Evolutionary conservation across 371 early-diverging fungal species (phyloP).

Genomic region (Mucor velutinosus): DNA sequence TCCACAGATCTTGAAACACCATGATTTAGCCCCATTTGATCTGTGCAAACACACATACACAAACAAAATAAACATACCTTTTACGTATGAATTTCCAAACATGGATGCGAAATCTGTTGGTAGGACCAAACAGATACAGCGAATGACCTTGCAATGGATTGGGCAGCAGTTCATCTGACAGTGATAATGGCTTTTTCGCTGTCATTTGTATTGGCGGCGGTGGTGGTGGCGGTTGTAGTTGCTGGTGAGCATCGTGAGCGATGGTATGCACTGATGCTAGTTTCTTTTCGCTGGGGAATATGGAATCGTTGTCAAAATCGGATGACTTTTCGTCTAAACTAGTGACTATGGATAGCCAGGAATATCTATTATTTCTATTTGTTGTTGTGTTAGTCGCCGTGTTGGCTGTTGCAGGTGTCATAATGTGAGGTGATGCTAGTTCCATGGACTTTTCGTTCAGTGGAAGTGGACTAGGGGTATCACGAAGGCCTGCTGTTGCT

Average conservation of each 20-base stretch:
- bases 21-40: neutral
- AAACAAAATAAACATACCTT: conserved; percentile 32
- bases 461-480: neutral
- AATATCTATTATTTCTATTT: conserved; percentile 12
- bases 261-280: neutral
- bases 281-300: conserved; percentile 5
- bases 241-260: neutral
- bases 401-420: neutral
- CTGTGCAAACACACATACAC: neutral
- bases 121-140: conserved; percentile 28
- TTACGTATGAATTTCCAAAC: conserved; percentile 41
- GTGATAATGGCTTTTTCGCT: neutral
- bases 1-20: conserved; percentile 40
- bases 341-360: conserved; percentile 13
- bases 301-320: neutral
- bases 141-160: conserved; percentile 36
- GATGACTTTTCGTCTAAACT: conserved; percentile 2
- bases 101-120: conserved; percentile 24
- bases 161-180: neutral
- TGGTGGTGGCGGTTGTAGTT: neutral
- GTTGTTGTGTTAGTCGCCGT: neutral
- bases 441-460: neutral
- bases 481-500: neutral
- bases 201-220: neutral
- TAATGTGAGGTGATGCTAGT: neutral